Conservation (phyloP, 1,284 basidiomycete species). For the Irpex lacteus region DNA sequence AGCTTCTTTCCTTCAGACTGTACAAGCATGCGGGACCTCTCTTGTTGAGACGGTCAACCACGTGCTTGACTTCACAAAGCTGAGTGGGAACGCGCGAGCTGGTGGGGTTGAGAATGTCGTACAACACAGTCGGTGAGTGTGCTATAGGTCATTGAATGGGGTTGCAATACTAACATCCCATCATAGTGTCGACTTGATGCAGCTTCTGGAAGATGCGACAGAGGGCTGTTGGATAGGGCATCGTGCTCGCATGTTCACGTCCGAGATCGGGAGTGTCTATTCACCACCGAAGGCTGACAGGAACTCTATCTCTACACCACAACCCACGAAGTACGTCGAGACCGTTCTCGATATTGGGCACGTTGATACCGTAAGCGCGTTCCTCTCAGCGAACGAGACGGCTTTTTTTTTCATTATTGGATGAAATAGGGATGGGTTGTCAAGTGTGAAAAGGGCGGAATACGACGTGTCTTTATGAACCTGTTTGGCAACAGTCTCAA, state of each 20-base stretch:
- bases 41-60: conserved; percentile 92
- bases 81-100: conserved; percentile 83
- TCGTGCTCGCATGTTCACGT: conserved; percentile 73
- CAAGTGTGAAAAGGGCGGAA: conserved; percentile 89
- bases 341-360: conserved; percentile 86
- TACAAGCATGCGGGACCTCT: conserved; percentile 84
- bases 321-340: conserved; percentile 59
- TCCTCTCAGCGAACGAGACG: background rate
- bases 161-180: background rate
- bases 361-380: conserved; percentile 53
- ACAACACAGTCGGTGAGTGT: conserved; percentile 56
- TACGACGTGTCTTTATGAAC: conserved; percentile 93
- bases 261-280: conserved; percentile 90
- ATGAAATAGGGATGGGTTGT: conserved; percentile 76
- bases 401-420: background rate
- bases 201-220: conserved; percentile 92
- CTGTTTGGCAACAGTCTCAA: conserved; percentile 94
- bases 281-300: conserved; percentile 68
- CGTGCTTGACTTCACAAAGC: conserved; percentile 94
- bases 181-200: conserved; percentile 78
- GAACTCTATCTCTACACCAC: conserved; percentile 32
- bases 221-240: conserved; percentile 96
- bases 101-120: conserved; percentile 77
- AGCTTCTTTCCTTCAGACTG: conserved; percentile 84
- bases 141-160: conserved; percentile 2